These are phyloP conservation scores for Pyrus communis DNA, from an alignment of 306 rosid genomes.

Conservation along the genomic window DNA sequence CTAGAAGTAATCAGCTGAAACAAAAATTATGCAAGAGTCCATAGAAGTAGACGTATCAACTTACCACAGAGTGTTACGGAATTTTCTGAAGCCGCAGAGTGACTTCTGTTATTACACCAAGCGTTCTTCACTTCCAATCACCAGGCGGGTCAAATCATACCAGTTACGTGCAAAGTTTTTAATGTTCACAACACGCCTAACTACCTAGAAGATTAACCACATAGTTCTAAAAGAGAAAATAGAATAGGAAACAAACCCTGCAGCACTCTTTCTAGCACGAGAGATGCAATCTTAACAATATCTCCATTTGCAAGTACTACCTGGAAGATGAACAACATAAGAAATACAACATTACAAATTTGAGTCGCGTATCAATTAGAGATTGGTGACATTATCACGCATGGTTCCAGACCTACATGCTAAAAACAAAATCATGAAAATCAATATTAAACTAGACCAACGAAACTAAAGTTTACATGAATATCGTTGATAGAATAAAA, in stretches of 20 bases:
- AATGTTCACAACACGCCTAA: background rate
- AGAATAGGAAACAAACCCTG: constrained; percentile 50
- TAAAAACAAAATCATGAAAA: constrained; percentile 34
- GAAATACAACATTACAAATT: constrained; percentile 17
- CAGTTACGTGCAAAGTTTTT: constrained; percentile 25
- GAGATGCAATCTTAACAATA: constrained; percentile 89
- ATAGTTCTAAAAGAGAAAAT: background rate
- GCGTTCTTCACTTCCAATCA: constrained; percentile 99
- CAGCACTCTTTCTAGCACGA: constrained; percentile 96
- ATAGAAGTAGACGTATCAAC: background rate
- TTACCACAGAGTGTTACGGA: constrained; percentile 84
- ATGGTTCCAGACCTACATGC: constrained; percentile 91
- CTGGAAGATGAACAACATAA: constrained; percentile 38
- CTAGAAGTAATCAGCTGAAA: background rate
- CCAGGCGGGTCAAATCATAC: constrained; percentile 87
- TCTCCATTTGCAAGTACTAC: constrained; percentile 92
- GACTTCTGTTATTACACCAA: constrained; percentile 84
- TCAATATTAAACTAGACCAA: constrained; percentile 16
- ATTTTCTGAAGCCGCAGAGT: constrained; percentile 86
- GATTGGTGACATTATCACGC: constrained; percentile 92
- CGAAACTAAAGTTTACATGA: background rate
- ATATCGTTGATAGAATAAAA: background rate
- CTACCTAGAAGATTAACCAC: background rate
- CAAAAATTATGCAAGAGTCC: background rate
- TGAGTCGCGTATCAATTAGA: constrained; percentile 8